Evolutionary conservation across 805 yeast genomes (phyloP).

Genomic region (Ogataea minuta): DNA sequence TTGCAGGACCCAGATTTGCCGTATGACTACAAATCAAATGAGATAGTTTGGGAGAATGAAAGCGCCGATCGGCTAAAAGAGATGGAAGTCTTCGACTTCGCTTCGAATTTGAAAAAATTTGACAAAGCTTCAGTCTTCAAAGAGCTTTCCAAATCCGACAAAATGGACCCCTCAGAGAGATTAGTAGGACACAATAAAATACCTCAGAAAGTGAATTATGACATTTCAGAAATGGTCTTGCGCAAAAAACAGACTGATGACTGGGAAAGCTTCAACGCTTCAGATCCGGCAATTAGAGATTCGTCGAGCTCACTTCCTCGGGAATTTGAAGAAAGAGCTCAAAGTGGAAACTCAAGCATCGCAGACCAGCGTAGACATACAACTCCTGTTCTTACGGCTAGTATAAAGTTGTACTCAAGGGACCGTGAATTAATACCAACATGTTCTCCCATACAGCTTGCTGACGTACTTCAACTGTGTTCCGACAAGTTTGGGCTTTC

Average conservation of each 20-base stretch:
- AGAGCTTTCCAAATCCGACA: constrained; percentile 66
- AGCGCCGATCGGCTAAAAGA: constrained; percentile 47
- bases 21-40: constrained; percentile 25
- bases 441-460: constrained; percentile 74
- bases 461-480: constrained; percentile 67
- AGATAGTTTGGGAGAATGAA: constrained; percentile 48
- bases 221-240: constrained; percentile 73
- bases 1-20: constrained; percentile 21
- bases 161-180: constrained; percentile 55
- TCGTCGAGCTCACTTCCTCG: constrained; percentile 19
- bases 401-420: constrained; percentile 17
- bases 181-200: constrained; percentile 73
- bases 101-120: constrained; percentile 73
- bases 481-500: constrained; percentile 52
- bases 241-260: constrained; percentile 42
- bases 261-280: constrained; percentile 45
- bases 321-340: constrained; percentile 22
- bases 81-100: constrained; percentile 78
- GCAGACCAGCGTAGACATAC: constrained; percentile 19
- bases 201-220: constrained; percentile 50
- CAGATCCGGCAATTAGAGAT: constrained; percentile 3
- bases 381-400: constrained; percentile 13
- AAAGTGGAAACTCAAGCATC: constrained; percentile 21
- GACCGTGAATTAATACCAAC: constrained; percentile 44
- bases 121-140: constrained; percentile 79